Evolutionary conservation across 1,284 basidiomycete species (phyloP), one percentile per base, ranked within the genome.

Genomic region (Prillingera fragicola): DNA sequence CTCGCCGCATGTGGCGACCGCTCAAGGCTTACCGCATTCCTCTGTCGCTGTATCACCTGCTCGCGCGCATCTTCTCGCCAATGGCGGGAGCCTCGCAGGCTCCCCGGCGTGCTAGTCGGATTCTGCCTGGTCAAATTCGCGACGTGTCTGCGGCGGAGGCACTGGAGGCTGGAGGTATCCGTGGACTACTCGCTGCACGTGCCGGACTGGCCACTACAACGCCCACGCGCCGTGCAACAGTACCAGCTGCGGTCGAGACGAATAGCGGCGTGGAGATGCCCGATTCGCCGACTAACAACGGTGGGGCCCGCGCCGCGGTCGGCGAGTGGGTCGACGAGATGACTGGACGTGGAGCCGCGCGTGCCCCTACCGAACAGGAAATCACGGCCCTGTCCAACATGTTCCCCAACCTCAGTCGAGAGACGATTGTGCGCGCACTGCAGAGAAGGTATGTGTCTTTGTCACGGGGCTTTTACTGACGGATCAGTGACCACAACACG

Each of bases 261-360:
- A 14, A 24, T 10, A 26, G 10, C 22, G 23, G 33, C n/a, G 22
- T 32, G 13, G 33, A 29, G 6, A 37, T 35, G n/a, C 25, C 27
- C 8, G 40, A 25, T 12, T 31, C 53, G 18, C 38, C 31, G 1
- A 14, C 40, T n/a, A 36, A 33, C 23, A 35, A 54, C 8, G 53
- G 54, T n/a, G 60, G 55, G 6, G 62, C 65, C 0, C 63, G 66
- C 31, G 81, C 80, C 3, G 82, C 63, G 0, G 74, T 90, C 67
- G 80, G 84, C 36, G 83, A 86, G 60, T 89, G 85, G 84, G 83
- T 89, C 27, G 78, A 83, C 49, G 84, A 84, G 57, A 68, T 89
- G 54, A 84, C 84, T 2, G 85, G 84, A 4, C 72, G 82, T 54
- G 64, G 76, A 8, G 75, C 78, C 66, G 77, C 59, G 41, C 77